Evolutionary conservation across 371 early-diverging fungal species (phyloP), one percentile per base, ranked within the genome.

Genomic region (Cokeromyces recurvatus): DNA sequence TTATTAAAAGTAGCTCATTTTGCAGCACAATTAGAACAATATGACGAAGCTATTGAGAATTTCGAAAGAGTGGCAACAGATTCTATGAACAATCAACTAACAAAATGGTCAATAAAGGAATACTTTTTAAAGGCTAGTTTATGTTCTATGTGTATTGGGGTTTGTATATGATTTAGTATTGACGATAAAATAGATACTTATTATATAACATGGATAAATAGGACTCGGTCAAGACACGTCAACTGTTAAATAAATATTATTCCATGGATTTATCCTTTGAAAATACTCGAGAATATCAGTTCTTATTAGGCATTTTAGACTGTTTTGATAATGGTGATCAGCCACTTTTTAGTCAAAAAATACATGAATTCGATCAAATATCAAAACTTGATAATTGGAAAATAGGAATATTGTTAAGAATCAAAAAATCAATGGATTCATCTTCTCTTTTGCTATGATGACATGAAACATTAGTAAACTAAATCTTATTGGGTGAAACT

Each of bases 301-400:
- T 97, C 43, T 51, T 92, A 32, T 66, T 73, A 75, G 75, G 73
- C 12, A 77, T 95, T 21, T 41, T 91, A 31, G 81, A 74, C 0
- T 89, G 92, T 17, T 66, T 88, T 9, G 90, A 93, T 40, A 74
- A 71, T 24, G 79, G 76, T 29, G 95, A 96, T 63, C 71, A 79
- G 4, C 89, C 91, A 32, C 69, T 74, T 12, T 96, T 91, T 57
- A 90, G 91, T 14, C 81, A 84, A 53, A 78, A 78, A 24, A 86
- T 94, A 7, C 76, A 75, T 17, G 89, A 87, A 27, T 96, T 79
- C 64, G 96, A 97, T 66, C 74, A 84, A 44, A 48, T 94, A 48
- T 85, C 90, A 14, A 90, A 89, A 66, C 71, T 97, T 31, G 97
- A 97, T 66, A 80, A 82, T 59, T 97, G 97, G 97, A 96, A 95